phyloP scores from a whole-genome alignment of 768 basidiomycete genomes.

The Leccinum incarnatum region DNA sequence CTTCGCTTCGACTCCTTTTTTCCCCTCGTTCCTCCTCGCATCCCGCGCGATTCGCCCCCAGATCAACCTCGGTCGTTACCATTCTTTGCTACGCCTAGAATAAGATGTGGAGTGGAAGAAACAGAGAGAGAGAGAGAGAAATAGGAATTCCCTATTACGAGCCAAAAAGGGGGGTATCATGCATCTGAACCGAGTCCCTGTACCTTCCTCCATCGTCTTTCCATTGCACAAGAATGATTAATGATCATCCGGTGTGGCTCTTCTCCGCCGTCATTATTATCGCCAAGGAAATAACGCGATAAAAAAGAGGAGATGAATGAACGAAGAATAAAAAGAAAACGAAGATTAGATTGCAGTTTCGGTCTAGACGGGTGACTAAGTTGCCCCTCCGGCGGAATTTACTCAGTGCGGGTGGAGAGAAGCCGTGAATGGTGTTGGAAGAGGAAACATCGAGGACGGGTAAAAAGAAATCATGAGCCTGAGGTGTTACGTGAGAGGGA shows the following conservation, averaged over 20 bases:
- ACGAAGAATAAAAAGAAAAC: not conserved
- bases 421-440: constrained; percentile 14
- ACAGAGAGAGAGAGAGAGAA: constrained; percentile 1
- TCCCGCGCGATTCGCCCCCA: constrained; percentile 7
- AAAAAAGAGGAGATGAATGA: constrained; percentile 5
- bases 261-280: constrained; percentile 7
- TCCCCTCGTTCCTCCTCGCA: not conserved
- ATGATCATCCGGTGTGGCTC: constrained; percentile 3
- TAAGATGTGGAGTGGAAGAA: not conserved
- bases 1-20: not conserved
- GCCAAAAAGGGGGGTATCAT: constrained; percentile 20
- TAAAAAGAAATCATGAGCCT: constrained; percentile 25
- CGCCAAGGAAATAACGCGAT: constrained; percentile 4
- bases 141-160: constrained; percentile 18
- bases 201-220: constrained; percentile 4
- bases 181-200: constrained; percentile 16
- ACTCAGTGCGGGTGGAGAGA: constrained; percentile 25
- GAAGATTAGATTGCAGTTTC: constrained; percentile 27
- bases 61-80: constrained; percentile 5
- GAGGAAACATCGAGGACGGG: constrained; percentile 23
- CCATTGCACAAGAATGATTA: constrained; percentile 20
- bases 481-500: constrained; percentile 19
- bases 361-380: constrained; percentile 23
- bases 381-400: constrained; percentile 23
- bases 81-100: constrained; percentile 9